Conservation (phyloP, 768 basidiomycete genomes). For the Boletus sensibilis region DNA sequence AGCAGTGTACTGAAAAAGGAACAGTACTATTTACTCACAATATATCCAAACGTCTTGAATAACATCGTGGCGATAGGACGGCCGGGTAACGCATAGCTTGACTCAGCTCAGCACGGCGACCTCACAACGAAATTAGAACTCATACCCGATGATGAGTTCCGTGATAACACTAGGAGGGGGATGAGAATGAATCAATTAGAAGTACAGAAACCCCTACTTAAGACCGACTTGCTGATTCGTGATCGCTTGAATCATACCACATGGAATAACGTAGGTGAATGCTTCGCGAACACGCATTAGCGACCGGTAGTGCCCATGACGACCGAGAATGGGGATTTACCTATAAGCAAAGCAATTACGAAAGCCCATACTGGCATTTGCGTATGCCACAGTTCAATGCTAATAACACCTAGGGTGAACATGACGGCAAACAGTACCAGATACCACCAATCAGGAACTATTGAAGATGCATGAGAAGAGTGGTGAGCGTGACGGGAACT, state of each 20-base stretch:
- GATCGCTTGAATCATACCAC: slow-evolving; percentile 65
- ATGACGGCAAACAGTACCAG: slow-evolving; percentile 62
- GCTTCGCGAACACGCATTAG: slow-evolving; percentile 24
- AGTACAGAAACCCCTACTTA: slow-evolving; percentile 34
- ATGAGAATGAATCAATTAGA: slow-evolving; percentile 1
- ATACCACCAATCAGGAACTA: slow-evolving; percentile 90
- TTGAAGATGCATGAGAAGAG: neutral
- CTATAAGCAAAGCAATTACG: slow-evolving; percentile 59
- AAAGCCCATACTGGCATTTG: slow-evolving; percentile 69
- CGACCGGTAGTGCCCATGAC: neutral
- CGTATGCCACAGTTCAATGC: slow-evolving; percentile 74
- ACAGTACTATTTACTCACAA: slow-evolving; percentile 33
- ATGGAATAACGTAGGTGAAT: slow-evolving; percentile 48
- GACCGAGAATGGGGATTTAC: slow-evolving; percentile 31
- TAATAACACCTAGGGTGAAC: slow-evolving; percentile 66
- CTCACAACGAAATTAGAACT: neutral
- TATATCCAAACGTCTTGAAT: slow-evolving; percentile 83
- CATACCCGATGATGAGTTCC: slow-evolving; percentile 71
- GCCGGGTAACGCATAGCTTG: slow-evolving; percentile 67
- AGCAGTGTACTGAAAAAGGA: neutral
- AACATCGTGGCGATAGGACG: slow-evolving; percentile 81
- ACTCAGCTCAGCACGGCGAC: neutral
- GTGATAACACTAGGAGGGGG: slow-evolving; percentile 56
- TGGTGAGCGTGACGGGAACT: neutral
- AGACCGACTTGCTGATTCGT: slow-evolving; percentile 78